Evolutionary conservation across 148 eudicot species (phyloP).

Genomic region (Fagopyrum homotropicum): DNA sequence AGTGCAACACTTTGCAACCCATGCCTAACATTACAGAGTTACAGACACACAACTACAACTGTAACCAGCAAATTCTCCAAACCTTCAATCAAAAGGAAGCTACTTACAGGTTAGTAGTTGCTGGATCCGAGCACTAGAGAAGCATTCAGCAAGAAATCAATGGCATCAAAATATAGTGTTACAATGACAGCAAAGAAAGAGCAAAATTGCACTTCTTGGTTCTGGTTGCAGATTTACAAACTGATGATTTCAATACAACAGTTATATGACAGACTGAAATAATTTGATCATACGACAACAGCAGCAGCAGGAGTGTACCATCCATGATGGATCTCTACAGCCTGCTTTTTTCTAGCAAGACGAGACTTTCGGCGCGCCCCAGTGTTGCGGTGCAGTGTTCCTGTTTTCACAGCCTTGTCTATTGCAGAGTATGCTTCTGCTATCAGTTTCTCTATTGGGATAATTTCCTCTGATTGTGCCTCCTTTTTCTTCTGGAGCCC

Average conservation of each 20-base stretch:
- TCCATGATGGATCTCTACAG: constrained; percentile 72
- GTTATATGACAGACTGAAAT: background rate
- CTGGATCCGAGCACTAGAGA: background rate
- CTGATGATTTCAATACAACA: constrained; percentile 1
- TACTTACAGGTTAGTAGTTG: background rate
- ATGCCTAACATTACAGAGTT: too few relatives aligned
- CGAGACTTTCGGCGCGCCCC: constrained; percentile 85
- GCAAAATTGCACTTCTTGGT: background rate
- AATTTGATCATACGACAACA: constrained; percentile 12
- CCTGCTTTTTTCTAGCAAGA: constrained; percentile 77
- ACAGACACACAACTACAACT: too few relatives aligned
- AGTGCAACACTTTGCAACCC: too few relatives aligned
- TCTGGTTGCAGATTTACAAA: background rate
- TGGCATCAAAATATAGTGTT: background rate
- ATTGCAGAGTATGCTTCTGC: constrained; percentile 80
- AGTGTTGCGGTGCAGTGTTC: constrained; percentile 75
- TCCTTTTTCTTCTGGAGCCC: constrained; percentile 49
- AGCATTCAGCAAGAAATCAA: background rate
- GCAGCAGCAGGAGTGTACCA: constrained; percentile 71
- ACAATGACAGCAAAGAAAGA: constrained; percentile 4
- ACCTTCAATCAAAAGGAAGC: too few relatives aligned
- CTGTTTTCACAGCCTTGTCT: constrained; percentile 78
- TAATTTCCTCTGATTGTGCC: constrained; percentile 55
- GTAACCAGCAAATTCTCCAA: too few relatives aligned
- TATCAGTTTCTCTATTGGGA: constrained; percentile 59